A percentile compares a stretch with the other conserved stretches of the same genome.
phyloP scores from a whole-genome alignment of 2,329 filamentous ascomycete species.

The Hymenoscyphus infarciens region DNA sequence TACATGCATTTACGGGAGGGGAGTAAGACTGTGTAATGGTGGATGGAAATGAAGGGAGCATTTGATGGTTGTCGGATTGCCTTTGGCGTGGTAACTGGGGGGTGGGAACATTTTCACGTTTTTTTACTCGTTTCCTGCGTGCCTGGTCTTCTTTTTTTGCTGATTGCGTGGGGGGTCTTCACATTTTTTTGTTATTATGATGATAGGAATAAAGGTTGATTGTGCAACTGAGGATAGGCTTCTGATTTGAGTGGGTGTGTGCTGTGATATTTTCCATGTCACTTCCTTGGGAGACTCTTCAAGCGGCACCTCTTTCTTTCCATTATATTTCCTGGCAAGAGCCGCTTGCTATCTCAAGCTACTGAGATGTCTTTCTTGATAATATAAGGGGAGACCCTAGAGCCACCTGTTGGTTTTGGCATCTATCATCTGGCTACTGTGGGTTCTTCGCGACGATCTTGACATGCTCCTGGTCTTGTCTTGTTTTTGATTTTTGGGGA shows the following conservation, averaged over 20 bases:
- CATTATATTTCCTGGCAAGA: no score
- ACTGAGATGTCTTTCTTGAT: no score
- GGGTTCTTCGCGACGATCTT: no score
- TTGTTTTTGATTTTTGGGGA: no score
- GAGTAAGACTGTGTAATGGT: not conserved
- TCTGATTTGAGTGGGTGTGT: not conserved
- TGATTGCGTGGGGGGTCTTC: not conserved
- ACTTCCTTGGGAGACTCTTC: no score
- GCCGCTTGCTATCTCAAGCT: no score
- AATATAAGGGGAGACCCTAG: no score
- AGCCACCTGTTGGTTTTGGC: no score
- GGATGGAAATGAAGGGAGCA: not conserved
- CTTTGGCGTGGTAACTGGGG: conserved; percentile 1
- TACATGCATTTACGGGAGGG: not conserved
- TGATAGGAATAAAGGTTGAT: conserved; percentile 3
- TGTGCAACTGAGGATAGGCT: not conserved
- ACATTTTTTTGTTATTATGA: conserved; percentile 4
- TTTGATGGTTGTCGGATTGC: conserved; percentile 1
- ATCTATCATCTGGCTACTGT: no score
- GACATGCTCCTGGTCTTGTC: no score
- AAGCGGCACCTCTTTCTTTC: no score
- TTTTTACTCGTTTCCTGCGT: not conserved
- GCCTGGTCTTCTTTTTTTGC: not conserved
- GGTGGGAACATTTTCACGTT: not conserved
- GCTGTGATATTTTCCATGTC: not conserved